Conservation (phyloP, 2,329 filamentous ascomycete genomes). For the Herpotrichia juniperi region DNA sequence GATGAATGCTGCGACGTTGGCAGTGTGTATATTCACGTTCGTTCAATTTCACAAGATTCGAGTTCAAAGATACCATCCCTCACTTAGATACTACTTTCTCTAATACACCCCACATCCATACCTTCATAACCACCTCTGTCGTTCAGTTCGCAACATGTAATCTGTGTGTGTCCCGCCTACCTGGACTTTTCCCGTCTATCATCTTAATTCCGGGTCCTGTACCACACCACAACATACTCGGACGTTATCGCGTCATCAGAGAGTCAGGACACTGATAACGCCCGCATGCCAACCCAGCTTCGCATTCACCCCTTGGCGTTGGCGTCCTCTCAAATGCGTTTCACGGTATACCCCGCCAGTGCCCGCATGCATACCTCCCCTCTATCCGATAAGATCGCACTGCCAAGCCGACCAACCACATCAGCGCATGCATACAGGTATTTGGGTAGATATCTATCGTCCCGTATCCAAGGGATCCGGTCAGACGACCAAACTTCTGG, state of each 20-base stretch:
- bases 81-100: not conserved
- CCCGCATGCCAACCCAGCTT: not conserved
- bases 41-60: not conserved
- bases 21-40: not conserved
- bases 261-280: constrained; percentile 12
- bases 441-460: not conserved
- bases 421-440: not conserved
- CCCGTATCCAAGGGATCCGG: not conserved
- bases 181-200: not conserved
- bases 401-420: constrained; percentile 1
- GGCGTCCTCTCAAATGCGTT: not conserved
- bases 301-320: constrained; percentile 5
- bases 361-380: constrained; percentile 5
- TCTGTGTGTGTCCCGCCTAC: constrained; percentile 8
- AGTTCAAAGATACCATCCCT: constrained; percentile 3
- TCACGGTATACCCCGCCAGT: no score
- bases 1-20: constrained; percentile 22
- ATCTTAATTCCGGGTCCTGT: constrained; percentile 2
- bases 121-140: not conserved
- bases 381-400: constrained; percentile 3
- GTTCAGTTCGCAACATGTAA: constrained; percentile 2
- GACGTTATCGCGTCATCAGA: constrained; percentile 14
- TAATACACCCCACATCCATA: not conserved
- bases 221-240: constrained; percentile 3
- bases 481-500: not conserved